These are phyloP conservation scores for Pseudomonodictys pantanalensis DNA, from an alignment of 495 filamentous ascomycete genomes.

Conservation along the genomic window DNA sequence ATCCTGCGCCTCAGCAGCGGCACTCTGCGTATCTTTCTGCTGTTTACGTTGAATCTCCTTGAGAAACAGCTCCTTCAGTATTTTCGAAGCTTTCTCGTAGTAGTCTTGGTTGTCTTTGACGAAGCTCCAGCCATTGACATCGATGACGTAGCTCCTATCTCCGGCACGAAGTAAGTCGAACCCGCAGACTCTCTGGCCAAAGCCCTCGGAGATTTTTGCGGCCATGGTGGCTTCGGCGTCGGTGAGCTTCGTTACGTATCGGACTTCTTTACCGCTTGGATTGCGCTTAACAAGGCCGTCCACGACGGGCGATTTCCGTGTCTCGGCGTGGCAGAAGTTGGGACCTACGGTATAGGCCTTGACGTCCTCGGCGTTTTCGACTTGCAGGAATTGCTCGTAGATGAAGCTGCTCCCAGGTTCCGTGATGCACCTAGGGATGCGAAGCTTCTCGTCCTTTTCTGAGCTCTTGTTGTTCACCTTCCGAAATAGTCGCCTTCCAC, in stretches of 20 bases:
- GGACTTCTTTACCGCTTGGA: conserved; percentile 93
- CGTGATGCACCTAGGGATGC: conserved; percentile 72
- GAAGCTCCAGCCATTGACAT: conserved; percentile 99
- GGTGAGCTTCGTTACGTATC: conserved; percentile 83
- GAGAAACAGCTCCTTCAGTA: conserved; percentile 82
- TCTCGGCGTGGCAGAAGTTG: conserved; percentile 93
- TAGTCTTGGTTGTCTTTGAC: conserved; percentile 99
- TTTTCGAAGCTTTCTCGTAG: conserved; percentile 84
- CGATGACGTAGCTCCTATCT: conserved; percentile 93
- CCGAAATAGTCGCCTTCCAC: conserved; percentile 86
- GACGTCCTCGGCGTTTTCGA: conserved; percentile 95
- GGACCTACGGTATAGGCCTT: conserved; percentile 98
- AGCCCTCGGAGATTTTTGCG: conserved; percentile 82
- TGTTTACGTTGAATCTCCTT: conserved; percentile 63
- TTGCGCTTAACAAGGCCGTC: conserved; percentile 95
- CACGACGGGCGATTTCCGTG: conserved; percentile 92
- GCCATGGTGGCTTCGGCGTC: conserved; percentile 83
- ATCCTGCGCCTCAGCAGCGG: conserved; percentile 21
- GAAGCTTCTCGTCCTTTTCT: conserved; percentile 76
- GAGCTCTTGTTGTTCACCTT: conserved; percentile 99
- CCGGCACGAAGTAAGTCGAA: conserved; percentile 89
- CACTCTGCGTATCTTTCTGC: conserved; percentile 37
- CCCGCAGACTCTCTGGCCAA: conserved; percentile 92
- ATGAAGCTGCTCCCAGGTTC: conserved; percentile 80
- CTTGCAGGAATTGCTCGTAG: conserved; percentile 94